Evolutionary conservation across 2,329 filamentous ascomycete species (phyloP).

Genomic region (Atkinsonella hypoxylon): DNA sequence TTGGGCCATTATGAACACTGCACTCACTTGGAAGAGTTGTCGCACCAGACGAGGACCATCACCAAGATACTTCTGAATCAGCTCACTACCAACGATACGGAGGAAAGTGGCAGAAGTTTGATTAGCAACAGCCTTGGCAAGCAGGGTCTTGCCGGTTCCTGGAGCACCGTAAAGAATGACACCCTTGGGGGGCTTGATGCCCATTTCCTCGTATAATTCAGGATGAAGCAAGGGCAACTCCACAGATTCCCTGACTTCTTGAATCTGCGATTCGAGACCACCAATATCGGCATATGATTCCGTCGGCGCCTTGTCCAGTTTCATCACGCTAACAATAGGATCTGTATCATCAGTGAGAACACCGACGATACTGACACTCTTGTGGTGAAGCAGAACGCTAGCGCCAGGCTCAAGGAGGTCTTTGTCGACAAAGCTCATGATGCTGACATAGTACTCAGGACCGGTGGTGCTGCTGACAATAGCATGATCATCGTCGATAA

Average conservation of each 20-base stretch:
- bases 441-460: constrained; percentile 97
- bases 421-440: constrained; percentile 99
- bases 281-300: constrained; percentile 98
- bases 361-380: constrained; percentile 94
- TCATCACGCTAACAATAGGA: constrained; percentile 95
- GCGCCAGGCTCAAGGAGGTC: constrained; percentile 93
- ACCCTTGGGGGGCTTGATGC: constrained; percentile 98
- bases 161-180: constrained; percentile 97
- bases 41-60: constrained; percentile 90
- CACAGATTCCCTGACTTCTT: constrained; percentile 94
- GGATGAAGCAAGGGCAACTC: constrained; percentile 91
- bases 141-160: constrained; percentile 88
- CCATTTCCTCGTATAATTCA: constrained; percentile 98
- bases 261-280: constrained; percentile 87
- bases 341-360: constrained; percentile 94
- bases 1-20: background rate
- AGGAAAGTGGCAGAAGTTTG: constrained; percentile 98
- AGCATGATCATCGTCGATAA: constrained; percentile 98
- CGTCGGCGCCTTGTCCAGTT: constrained; percentile 95
- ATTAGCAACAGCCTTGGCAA: constrained; percentile 96
- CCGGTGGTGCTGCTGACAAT: constrained; percentile 97
- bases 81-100: constrained; percentile 89
- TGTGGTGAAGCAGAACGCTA: constrained; percentile 91
- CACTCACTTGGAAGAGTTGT: constrained; percentile 73
- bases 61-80: constrained; percentile 98